Evolutionary conservation across 805 yeast genomes (phyloP), one percentile per base, ranked within the genome.

Genomic region (Metschnikowia lachancei): DNA sequence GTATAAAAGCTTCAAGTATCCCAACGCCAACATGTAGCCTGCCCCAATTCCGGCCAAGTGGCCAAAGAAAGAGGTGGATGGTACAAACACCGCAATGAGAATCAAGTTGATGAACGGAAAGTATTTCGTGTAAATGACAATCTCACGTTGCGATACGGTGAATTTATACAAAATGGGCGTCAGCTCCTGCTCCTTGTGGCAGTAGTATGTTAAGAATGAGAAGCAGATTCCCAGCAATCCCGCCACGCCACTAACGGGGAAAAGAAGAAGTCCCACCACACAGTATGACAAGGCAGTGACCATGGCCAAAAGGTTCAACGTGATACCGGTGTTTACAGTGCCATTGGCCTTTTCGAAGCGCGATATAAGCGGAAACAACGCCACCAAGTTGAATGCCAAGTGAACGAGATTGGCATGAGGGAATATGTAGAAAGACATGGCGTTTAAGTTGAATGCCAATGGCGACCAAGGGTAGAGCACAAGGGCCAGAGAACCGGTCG

Each of bases 261-360:
- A 81, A 13, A 85, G 66, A 4, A 70, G 10, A 49, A 67, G 53
- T 1, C 84, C 83, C 4, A 79, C 59, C 7, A 78, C 20, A 54
- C 85, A 76, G 64, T 77, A 84, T 37, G 79, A 76, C 33, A 87
- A 58, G 3, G 85, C 96, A 2, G 92, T 76, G 3, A 80, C 63
- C 1, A 84, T 81, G 1, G 95, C 87, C 40, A 85, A 64, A 20
- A 86, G 53, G 61, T 88, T 89, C 46, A 90, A 69, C 13, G 89
- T 82, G 38, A 90, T 72, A 3, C 95, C 96, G 3, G 96, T 85
- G 63, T 87, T 80, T 2, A 89, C 85, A 0, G 97, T 88, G 5
- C 97, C 97, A 58, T 87, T 84, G 18, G 66, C 61, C 46, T 74
- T 68, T 69, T 89, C 97, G 63, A 83, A 89, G 42, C 73, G 70